Conservation (phyloP, 495 filamentous ascomycete genomes). For the Annulohypoxylon stygium region DNA sequence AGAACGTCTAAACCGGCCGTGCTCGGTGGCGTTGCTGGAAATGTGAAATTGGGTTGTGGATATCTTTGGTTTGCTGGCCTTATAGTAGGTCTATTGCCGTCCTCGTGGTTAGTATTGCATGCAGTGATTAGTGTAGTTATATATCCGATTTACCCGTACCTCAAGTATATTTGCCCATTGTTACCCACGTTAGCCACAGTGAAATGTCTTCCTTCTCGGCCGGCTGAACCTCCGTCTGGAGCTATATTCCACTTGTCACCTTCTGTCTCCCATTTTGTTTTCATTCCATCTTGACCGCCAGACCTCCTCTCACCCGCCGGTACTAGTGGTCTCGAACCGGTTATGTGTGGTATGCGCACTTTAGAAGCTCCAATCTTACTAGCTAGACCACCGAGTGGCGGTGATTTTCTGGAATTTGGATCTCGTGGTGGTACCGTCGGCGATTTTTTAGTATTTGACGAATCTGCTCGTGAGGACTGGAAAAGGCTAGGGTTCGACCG, state of each 20-base stretch:
- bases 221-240: slow-evolving; percentile 64
- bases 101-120: slow-evolving; percentile 15
- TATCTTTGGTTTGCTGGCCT: slow-evolving; percentile 69
- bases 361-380: slow-evolving; percentile 47
- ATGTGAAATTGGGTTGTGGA: slow-evolving; percentile 70
- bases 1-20: slow-evolving; percentile 67
- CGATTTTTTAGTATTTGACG: slow-evolving; percentile 36
- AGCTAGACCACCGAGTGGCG: slow-evolving; percentile 22
- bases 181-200: slow-evolving; percentile 94
- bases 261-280: slow-evolving; percentile 51
- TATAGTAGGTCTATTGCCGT: slow-evolving; percentile 66
- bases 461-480: slow-evolving; percentile 34
- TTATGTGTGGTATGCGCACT: slow-evolving; percentile 47
- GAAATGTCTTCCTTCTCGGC: slow-evolving; percentile 80
- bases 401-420: slow-evolving; percentile 43
- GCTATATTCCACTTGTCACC: slow-evolving; percentile 62
- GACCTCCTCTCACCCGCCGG: slow-evolving; percentile 60
- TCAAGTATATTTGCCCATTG: slow-evolving; percentile 92
- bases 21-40: slow-evolving; percentile 68
- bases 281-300: slow-evolving; percentile 53
- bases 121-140: slow-evolving; percentile 14
- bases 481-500: slow-evolving; percentile 46
- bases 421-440: slow-evolving; percentile 32
- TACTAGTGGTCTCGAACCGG: slow-evolving; percentile 55
- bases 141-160: slow-evolving; percentile 69